A percentile compares a stretch with the other conserved stretches of the same genome.
These are phyloP conservation scores for maize (Zea mays) DNA, from an alignment of 176 grass and related monocot species.

Conservation along the genomic window Zm-B73-REFERENCE-NAM-5.0 NC_050104.1:159249501-159250000, in stretches of 20 bases:
- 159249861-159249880: too few relatives aligned
- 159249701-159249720: too few relatives aligned
- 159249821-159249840: slow-evolving; percentile 27
- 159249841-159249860: neutral
- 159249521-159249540: neutral
- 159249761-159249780: neutral
- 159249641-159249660: slow-evolving; percentile 18
- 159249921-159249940: slow-evolving; percentile 25
- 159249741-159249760: too few relatives aligned
- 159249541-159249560: neutral
- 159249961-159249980: slow-evolving; percentile 49
- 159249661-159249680: neutral
- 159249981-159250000: slow-evolving; percentile 23
- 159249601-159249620: slow-evolving; percentile 21
- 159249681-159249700: too few relatives aligned
- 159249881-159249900: slow-evolving; percentile 20
- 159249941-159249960: slow-evolving; percentile 14
- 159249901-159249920: slow-evolving; percentile 67
- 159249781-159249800: neutral
- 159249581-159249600: neutral
- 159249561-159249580: neutral
- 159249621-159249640: slow-evolving; percentile 34
- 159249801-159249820: slow-evolving; percentile 88
- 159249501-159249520: neutral
- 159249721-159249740: neutral